phyloP scores from a whole-genome alignment of 1,284 basidiomycete species.

The Ustilago vetiveriae region DNA sequence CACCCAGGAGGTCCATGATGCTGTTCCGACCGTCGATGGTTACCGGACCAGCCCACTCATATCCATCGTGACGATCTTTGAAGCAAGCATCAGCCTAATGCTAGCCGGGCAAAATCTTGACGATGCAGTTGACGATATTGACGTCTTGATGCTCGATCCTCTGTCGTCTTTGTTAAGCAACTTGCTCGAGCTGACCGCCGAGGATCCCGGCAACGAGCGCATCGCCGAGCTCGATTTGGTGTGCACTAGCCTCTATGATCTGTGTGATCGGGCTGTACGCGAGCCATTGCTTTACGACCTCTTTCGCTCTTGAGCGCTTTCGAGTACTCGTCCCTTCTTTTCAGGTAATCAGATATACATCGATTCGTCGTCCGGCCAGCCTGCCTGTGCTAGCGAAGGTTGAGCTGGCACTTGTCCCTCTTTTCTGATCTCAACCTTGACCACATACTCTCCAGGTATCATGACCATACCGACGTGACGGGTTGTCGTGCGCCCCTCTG shows the following conservation, averaged over 20 bases:
- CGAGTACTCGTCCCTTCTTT: not conserved
- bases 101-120: not conserved
- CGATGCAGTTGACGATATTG: not conserved
- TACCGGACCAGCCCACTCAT: not conserved
- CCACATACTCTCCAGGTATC: conserved; percentile 47
- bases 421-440: conserved; percentile 43
- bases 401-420: conserved; percentile 1
- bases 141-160: not conserved
- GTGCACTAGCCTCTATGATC: conserved; percentile 8
- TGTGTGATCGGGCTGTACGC: conserved; percentile 1
- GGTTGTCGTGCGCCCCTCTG: conserved; percentile 12
- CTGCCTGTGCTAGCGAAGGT: conserved; percentile 17
- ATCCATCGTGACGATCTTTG: conserved; percentile 3
- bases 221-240: conserved; percentile 15
- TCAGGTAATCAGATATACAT: conserved; percentile 17
- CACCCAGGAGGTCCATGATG: not conserved
- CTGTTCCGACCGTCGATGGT: not conserved
- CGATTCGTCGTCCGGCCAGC: conserved; percentile 36
- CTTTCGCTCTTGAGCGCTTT: no score
- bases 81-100: conserved; percentile 2
- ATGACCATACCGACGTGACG: conserved; percentile 59
- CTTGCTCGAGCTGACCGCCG: conserved; percentile 2
- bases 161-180: conserved; percentile 6
- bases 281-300: no score
- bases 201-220: not conserved